phyloP scores from a whole-genome alignment of 441 rosid species.

The Gossypium gossypioides region DNA sequence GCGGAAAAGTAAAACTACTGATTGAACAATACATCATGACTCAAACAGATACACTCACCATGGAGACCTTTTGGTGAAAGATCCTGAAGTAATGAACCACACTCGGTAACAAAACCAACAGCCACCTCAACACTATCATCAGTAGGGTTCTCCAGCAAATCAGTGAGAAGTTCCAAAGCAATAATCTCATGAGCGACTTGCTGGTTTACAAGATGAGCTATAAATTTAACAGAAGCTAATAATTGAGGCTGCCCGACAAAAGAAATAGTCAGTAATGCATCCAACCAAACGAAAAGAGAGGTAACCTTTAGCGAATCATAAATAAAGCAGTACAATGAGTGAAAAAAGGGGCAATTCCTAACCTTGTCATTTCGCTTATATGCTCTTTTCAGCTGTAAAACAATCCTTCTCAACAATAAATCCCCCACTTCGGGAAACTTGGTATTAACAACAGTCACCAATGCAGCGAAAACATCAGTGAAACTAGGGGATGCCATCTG shows the following conservation, averaged over 20 bases:
- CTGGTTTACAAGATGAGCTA: conserved; percentile 84
- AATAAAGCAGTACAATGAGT: background rate
- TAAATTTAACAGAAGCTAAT: conserved; percentile 76
- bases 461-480: conserved; percentile 77
- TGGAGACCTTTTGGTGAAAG: conserved; percentile 75
- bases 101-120: conserved; percentile 76
- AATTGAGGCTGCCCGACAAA: conserved; percentile 58
- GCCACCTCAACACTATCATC: conserved; percentile 96
- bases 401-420: conserved; percentile 70
- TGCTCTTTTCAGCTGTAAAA: conserved; percentile 82
- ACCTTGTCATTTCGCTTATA: conserved; percentile 82
- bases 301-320: background rate
- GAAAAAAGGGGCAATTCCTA: background rate
- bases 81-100: conserved; percentile 86
- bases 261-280: background rate
- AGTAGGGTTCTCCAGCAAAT: conserved; percentile 63
- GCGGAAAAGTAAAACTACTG: background rate
- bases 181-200: conserved; percentile 81
- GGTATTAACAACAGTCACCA: conserved; percentile 73
- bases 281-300: background rate
- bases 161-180: conserved; percentile 61
- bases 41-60: conserved; percentile 31
- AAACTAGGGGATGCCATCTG: conserved; percentile 94
- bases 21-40: background rate
- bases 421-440: conserved; percentile 86